phyloP scores from a whole-genome alignment of 192 early-diverging fungal species.

The Entomortierella chlamydospora region DNA sequence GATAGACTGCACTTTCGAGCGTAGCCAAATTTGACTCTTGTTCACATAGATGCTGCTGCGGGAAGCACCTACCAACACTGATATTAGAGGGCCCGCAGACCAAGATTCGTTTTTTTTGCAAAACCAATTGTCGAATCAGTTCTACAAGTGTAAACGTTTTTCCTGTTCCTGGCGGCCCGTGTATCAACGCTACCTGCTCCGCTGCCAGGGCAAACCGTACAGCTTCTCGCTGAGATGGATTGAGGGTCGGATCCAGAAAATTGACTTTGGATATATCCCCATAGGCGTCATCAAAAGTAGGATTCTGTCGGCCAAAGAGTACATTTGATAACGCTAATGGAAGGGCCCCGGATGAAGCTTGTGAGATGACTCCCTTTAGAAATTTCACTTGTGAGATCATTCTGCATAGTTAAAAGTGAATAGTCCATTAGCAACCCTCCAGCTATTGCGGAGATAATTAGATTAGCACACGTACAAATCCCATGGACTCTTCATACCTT shows the following conservation, averaged over 20 bases:
- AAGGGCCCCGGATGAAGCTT: conserved; percentile 34
- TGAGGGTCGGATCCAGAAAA: conserved; percentile 72
- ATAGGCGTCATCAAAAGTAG: conserved; percentile 30
- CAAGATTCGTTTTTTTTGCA: conserved; percentile 71
- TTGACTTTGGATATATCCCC: conserved; percentile 44
- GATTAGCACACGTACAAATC: neutral
- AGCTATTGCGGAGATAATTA: neutral
- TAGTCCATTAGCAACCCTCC: neutral
- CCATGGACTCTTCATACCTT: conserved; percentile 28
- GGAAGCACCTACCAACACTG: conserved; percentile 69
- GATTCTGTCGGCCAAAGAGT: conserved; percentile 57
- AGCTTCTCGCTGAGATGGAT: conserved; percentile 78
- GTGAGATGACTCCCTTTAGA: conserved; percentile 56
- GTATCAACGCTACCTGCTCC: conserved; percentile 78
- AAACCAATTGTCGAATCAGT: conserved; percentile 79
- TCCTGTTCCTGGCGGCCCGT: conserved; percentile 92
- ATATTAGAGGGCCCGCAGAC: conserved; percentile 94
- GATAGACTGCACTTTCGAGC: neutral
- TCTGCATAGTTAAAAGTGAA: conserved; percentile 18
- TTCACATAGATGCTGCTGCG: too few species aligned
- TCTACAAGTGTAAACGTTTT: conserved; percentile 93
- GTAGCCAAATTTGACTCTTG: neutral
- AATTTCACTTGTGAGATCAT: conserved; percentile 53
- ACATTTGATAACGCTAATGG: conserved; percentile 51
- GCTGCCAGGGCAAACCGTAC: conserved; percentile 71